Evolutionary conservation across 2,329 filamentous ascomycete species (phyloP), one percentile per base, ranked within the genome.

Genomic region (Dissoconium aciculare): DNA sequence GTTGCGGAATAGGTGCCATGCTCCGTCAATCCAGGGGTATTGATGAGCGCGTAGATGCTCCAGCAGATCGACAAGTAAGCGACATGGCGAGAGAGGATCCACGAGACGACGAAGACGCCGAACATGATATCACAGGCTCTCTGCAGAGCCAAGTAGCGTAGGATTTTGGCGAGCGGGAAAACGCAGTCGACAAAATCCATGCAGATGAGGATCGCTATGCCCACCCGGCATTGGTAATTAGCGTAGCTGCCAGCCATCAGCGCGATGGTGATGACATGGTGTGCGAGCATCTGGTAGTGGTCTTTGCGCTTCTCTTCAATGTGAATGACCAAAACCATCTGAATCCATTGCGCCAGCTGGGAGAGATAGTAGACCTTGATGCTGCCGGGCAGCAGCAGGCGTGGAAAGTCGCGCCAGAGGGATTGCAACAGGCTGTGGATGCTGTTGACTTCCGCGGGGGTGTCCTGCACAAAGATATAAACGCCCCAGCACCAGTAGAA

Each of bases 261-360:
- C 4, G 66, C 63, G 48, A 76, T 81, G 12, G 89, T 98, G 52
- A 95, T 74, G 51, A 94, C 71, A 59, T 98, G 89, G 56, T 95
- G 89, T 11, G 74, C 77, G 44, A 95, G 74, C 89, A 95, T 95
- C 57, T 95, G 87, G 62, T 74, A 79, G 57, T 94, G 78, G 48
- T 98, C 89, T 60, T 95, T 95, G 49, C 89, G 72, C 42, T 79
- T 74, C 58, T 91, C 81, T 58, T 98, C 89, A 37, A 95, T 84
- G 57, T 94, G 78, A 53, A 95, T 82, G 35, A 94, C 82, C 17
- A 94, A 64, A 41, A 95, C 79, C 59, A 93, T 85, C 59, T 95
- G 87, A 28, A 94, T 57, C 78, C 83, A 94, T 56, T 94, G 95
- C 14, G 78, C 76, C 58, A 85, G 79, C 54, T 95, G 85, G 10